phyloP scores from a whole-genome alignment of 2,329 filamentous ascomycete species.

The Fusarium longipes region DNA sequence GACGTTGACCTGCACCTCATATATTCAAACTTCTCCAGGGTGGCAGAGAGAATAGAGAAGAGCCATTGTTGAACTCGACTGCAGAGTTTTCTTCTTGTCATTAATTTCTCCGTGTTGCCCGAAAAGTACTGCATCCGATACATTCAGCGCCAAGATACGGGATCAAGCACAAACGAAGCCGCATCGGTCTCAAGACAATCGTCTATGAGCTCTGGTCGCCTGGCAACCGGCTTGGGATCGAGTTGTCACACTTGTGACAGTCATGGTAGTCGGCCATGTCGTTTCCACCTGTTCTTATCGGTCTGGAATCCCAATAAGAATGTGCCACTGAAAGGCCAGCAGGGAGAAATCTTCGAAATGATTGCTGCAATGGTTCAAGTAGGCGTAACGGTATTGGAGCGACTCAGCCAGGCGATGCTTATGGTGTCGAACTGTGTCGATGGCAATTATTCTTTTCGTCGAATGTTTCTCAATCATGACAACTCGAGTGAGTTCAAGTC shows the following conservation, averaged over 20 bases:
- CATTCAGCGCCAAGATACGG: background rate
- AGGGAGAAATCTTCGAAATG: background rate
- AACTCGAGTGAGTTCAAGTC: background rate
- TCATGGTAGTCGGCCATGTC: background rate
- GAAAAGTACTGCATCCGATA: background rate
- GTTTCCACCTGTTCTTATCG: background rate
- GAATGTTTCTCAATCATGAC: background rate
- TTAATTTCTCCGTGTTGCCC: background rate
- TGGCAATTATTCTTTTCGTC: background rate
- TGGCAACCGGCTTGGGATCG: background rate
- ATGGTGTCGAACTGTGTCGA: background rate
- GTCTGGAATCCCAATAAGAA: background rate
- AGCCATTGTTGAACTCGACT: background rate
- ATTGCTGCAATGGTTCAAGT: background rate
- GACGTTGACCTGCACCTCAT: background rate
- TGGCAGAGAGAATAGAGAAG: background rate
- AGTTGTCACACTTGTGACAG: background rate
- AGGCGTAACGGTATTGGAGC: background rate
- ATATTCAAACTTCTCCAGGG: background rate
- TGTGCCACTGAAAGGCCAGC: background rate
- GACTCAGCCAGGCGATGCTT: background rate
- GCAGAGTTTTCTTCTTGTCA: background rate
- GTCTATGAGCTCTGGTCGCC: background rate
- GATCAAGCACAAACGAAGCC: background rate
- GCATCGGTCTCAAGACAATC: background rate